Conservation (phyloP, 2,329 filamentous ascomycete species). For the Fusarium pseudoanthophilum region DNA sequence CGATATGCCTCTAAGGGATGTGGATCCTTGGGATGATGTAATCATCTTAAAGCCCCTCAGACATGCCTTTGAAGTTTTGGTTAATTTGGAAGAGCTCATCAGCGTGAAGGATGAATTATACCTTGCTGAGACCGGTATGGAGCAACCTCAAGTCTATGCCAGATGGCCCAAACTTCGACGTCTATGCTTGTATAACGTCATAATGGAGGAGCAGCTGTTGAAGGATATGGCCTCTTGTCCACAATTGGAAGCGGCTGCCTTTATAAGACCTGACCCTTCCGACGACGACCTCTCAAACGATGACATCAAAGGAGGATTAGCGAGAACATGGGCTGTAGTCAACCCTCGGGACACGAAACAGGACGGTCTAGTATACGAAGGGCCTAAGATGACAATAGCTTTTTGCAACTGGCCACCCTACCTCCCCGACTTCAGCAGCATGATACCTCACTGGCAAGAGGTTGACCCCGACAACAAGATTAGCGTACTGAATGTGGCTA, state of each 20-base stretch:
- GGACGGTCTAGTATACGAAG: not conserved
- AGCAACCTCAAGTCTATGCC: slow-evolving; percentile 9
- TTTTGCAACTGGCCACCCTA: not conserved
- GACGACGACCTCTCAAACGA: too few relatives aligned
- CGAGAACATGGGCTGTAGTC: not conserved
- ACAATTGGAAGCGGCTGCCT: slow-evolving; percentile 7
- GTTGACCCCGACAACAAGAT: slow-evolving; percentile 12
- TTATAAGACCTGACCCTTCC: slow-evolving; percentile 3
- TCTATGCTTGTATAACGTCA: slow-evolving; percentile 27
- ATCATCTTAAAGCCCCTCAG: slow-evolving; percentile 16
- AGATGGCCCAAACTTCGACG: slow-evolving; percentile 39
- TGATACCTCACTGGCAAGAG: not conserved
- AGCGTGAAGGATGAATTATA: slow-evolving; percentile 38
- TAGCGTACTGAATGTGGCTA: not conserved
- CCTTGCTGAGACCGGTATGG: too few relatives aligned
- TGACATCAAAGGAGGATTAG: not conserved
- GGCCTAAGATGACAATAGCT: not conserved
- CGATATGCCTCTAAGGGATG: slow-evolving; percentile 29
- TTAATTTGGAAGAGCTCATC: slow-evolving; percentile 40
- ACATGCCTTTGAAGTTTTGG: slow-evolving; percentile 27
- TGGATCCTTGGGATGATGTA: too few relatives aligned
- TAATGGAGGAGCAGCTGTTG: too few relatives aligned
- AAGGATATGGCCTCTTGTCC: not conserved
- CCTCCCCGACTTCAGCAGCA: not conserved
- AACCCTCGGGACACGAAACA: not conserved